Percentiles rank a stretch among this genome's conserved stretches.
These are phyloP conservation scores for Macrotyloma uniflorum DNA, from an alignment of 306 rosid genomes.

Conservation along the genomic window DNA sequence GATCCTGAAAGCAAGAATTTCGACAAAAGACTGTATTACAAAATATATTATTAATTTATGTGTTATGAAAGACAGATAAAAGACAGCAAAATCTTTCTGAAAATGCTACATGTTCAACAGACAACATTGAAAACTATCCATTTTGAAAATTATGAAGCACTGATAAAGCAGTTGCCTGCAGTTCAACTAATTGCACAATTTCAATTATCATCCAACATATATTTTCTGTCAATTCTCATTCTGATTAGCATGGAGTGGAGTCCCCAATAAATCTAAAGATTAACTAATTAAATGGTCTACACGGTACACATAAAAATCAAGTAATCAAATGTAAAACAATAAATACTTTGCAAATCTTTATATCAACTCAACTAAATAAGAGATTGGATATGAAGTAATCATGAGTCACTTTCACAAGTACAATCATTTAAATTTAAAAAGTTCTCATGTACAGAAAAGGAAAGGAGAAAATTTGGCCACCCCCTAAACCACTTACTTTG, in stretches of 20 bases:
- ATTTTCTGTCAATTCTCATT: not conserved
- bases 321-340: not conserved
- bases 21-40: not conserved
- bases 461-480: not conserved
- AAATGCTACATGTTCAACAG: not conserved
- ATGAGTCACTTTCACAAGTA: not conserved
- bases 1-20: not conserved
- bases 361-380: constrained; percentile 1
- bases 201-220: not conserved
- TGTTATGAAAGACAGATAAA: not conserved
- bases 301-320: not conserved
- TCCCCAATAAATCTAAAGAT: not conserved
- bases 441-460: not conserved
- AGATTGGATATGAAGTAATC: not conserved
- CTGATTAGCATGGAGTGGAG: not conserved
- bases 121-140: not conserved
- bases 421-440: not conserved
- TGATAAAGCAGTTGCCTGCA: constrained; percentile 4
- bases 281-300: not conserved
- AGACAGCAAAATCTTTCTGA: not conserved
- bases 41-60: not conserved
- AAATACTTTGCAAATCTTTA: not conserved
- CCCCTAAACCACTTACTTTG: constrained; percentile 58
- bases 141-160: constrained; percentile 3
- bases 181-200: constrained; percentile 5